Conservation (phyloP, 352 stramenopile species). For the Globisporangium emineosum region DNA sequence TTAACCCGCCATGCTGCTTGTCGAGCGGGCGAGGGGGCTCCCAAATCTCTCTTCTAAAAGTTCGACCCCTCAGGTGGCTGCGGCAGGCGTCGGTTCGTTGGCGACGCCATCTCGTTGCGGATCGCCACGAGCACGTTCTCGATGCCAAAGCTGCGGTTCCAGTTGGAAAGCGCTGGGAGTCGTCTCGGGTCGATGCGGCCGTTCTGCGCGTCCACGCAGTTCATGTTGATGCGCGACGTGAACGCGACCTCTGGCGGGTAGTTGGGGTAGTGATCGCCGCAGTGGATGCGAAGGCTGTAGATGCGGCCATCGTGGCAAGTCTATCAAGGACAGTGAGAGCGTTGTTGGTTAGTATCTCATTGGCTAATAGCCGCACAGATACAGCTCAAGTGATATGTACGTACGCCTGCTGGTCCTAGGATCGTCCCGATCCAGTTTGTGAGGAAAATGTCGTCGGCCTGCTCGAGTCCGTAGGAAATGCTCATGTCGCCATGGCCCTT, state of each 20-base stretch:
- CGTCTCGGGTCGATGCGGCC: conserved; percentile 79
- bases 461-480: conserved; percentile 94
- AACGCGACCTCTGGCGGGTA: conserved; percentile 93
- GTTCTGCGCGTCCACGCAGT: conserved; percentile 90
- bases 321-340: conserved; percentile 29
- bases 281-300: conserved; percentile 95
- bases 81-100: conserved; percentile 86
- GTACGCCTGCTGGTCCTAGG: conserved; percentile 93
- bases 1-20: neutral
- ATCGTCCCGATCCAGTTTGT: conserved; percentile 98
- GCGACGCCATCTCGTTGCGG: conserved; percentile 87
- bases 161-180: conserved; percentile 65
- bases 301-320: conserved; percentile 95
- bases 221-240: conserved; percentile 97
- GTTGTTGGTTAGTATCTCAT: neutral
- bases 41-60: conserved; percentile 83
- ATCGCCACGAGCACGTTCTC: conserved; percentile 89
- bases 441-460: conserved; percentile 97
- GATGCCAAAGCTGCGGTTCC: conserved; percentile 89
- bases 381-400: conserved; percentile 19
- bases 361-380: neutral
- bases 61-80: conserved; percentile 89
- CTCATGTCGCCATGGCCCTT: conserved; percentile 93
- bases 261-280: conserved; percentile 93
- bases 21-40: neutral